phyloP scores from a whole-genome alignment of 345 rosid species.

The Gossypium herbaceum region DNA sequence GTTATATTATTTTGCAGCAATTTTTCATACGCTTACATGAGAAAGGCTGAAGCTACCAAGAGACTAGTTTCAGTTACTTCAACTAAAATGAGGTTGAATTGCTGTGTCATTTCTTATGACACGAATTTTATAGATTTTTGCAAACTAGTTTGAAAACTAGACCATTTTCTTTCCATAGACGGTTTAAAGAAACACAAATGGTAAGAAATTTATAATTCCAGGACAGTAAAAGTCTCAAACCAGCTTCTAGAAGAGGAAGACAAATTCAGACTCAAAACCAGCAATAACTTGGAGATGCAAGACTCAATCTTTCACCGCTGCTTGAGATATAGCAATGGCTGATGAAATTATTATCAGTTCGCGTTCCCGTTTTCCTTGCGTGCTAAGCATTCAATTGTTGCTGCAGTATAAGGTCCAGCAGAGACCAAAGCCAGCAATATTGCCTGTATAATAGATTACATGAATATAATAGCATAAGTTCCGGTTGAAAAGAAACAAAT shows the following conservation, averaged over 20 bases:
- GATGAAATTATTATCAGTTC: constrained; percentile 18
- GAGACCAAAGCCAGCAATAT: constrained; percentile 33
- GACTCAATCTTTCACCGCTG: too few relatives aligned
- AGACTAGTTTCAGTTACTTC: neutral
- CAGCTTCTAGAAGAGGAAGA: neutral
- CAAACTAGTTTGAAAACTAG: too few relatives aligned
- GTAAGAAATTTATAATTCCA: neutral
- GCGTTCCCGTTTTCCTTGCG: constrained; percentile 36
- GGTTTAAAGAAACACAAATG: too few relatives aligned
- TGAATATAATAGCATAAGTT: neutral
- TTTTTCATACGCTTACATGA: neutral
- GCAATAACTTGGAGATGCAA: too few relatives aligned
- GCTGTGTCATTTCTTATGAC: neutral
- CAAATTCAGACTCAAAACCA: too few relatives aligned
- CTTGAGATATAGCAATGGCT: constrained; percentile 41
- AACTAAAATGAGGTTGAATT: neutral
- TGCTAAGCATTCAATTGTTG: constrained; percentile 44
- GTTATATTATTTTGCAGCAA: neutral
- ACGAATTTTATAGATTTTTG: too few relatives aligned
- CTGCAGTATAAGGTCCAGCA: constrained; percentile 46
- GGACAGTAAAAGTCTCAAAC: neutral
- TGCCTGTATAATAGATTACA: constrained; percentile 26
- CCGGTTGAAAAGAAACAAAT: too few relatives aligned
- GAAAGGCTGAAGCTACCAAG: neutral
- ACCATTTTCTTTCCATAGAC: too few relatives aligned